Evolutionary conservation across 2,329 filamentous ascomycete genomes (phyloP), one percentile per base, ranked within the genome.

Genomic region (Xenoacremonium recifei): DNA sequence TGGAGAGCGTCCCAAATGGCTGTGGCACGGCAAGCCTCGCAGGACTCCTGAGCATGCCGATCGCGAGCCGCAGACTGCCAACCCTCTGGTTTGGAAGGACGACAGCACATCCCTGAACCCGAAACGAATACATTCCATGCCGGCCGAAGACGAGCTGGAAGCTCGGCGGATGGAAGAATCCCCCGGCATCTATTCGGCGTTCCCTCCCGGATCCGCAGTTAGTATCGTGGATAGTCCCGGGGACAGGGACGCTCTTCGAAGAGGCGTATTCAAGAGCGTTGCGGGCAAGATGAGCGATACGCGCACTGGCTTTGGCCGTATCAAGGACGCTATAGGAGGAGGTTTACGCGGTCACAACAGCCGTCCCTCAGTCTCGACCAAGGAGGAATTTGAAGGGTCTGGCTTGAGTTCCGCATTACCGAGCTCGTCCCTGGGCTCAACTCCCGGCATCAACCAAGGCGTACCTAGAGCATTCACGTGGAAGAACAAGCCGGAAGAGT

Each of bases 21-120:
- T 99, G 2, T 99, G 93, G 93, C 78, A 88, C 47, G 93, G 92
- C 13, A 97, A 96, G 63, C 79, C 88, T 27, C 82, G 85, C 47
- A 89, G 92, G 59, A 77, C 70, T 3, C 63, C 64, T 2, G 71
- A 75, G 7, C 66, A 70, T n/a, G 66, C 69, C 35, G 72, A 76
- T 4, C 70, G 67, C 35, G 66, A 71, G 3, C 65, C 72, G 11
- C 75, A 79, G 13, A 60, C 72, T 42, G 59, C 61, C 17, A 68
- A 69, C 32, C 65, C 75, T 11, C 62, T 76, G 2, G 79, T 84
- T 41, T 76, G 76, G 21, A 78, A 76, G 50, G 80, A 82, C n/a
- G 78, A 66, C 3, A 47, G 49, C 7, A 44, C 39, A 5, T 43
- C 35, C 7, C 67, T 69, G 56, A 70, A 69, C 18, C 62, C 68